Base-by-base conservation (phyloP, 495 filamentous ascomycete species). In the Penicillium roqueforti region DNA sequence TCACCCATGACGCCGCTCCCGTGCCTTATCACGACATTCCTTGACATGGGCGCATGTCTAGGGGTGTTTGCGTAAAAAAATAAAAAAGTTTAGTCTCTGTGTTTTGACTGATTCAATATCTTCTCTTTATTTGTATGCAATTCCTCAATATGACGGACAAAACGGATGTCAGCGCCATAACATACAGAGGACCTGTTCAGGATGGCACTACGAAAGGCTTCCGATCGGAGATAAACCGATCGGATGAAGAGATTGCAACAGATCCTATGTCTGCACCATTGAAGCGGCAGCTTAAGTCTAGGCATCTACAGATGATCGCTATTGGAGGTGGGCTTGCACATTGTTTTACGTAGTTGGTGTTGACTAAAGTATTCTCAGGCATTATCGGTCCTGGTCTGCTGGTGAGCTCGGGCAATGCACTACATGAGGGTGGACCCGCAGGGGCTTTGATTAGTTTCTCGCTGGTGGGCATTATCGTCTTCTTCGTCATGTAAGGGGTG, bases 291-390 rank as follows among this genome's bases (percentile, higher is more conserved):
- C 69, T 88, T 31, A 83, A 87, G 63, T 82, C 78, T 7, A 72
- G 84, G 20, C 85, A 89, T 69, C 58, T 87, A 22, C 79, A 80
- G 61, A 87, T 88, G 83, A 88, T 89, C 71, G 85, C 84, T 2
- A 78, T 87, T 26, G 85, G 84, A 44, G 67, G 64, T 67, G 14
- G 29, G 58, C 50, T 13, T 26, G 3, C 25, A 19, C 18, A 23
- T 6, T 38, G 9, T 13, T 45, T 19, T 22, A 19, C 22, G 6
- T 18, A 16, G 18, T 38, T 49, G 6, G 34, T 7, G 34, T 9
- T 47, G 37, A 52, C 18, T 6, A 19, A 5, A 29, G 0, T 45
- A 43, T 32, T 31, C 38, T 2, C 44, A 71, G 74, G 73, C 16
- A 75, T 74, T 44, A 74, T 82, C 68, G 61, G 76, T 28, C 76